Evolutionary conservation across 2,329 filamentous ascomycete genomes (phyloP).

Genomic region (Colletotrichum navitas): DNA sequence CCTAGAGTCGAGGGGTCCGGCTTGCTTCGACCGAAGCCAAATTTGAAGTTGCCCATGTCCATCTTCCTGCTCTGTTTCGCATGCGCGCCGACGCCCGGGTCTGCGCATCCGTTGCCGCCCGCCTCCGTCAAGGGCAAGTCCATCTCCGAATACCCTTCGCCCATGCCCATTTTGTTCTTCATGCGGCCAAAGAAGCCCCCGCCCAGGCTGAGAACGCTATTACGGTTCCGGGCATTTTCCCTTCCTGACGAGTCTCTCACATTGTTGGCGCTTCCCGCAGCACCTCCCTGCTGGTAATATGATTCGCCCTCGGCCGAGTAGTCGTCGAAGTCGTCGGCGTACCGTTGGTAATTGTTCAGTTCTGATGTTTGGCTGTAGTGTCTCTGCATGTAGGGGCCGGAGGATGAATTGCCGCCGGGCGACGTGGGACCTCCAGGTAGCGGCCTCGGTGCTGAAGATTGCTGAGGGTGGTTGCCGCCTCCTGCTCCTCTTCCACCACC

Average conservation of each 20-base stretch:
- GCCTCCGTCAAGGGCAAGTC: slow-evolving; percentile 93
- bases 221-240: slow-evolving; percentile 78
- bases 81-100: slow-evolving; percentile 56
- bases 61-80: slow-evolving; percentile 68
- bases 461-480: slow-evolving; percentile 50
- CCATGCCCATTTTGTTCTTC: slow-evolving; percentile 93
- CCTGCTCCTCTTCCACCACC: slow-evolving; percentile 46
- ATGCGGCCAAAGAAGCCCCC: slow-evolving; percentile 88
- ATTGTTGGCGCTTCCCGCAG: slow-evolving; percentile 33
- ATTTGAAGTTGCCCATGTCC: slow-evolving; percentile 85
- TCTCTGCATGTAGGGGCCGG: slow-evolving; percentile 59
- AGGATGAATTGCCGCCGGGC: slow-evolving; percentile 44
- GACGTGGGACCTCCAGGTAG: slow-evolving; percentile 47
- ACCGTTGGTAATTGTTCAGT: slow-evolving; percentile 89
- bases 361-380: slow-evolving; percentile 83
- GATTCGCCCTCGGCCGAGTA: slow-evolving; percentile 82
- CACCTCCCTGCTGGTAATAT: slow-evolving; percentile 80
- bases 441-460: slow-evolving; percentile 58
- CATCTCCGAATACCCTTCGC: slow-evolving; percentile 94
- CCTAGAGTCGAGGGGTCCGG: slow-evolving; percentile 91
- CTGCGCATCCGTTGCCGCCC: slow-evolving; percentile 59
- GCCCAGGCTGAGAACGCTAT: slow-evolving; percentile 88
- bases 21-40: slow-evolving; percentile 87
- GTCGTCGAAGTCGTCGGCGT: slow-evolving; percentile 89
- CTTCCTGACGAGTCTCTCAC: slow-evolving; percentile 46